Percentiles rank a stretch among this genome's conserved stretches.
Evolutionary conservation across 108 stramenopile genomes (phyloP).

Genomic region (Aurantiochytrium sp.): DNA sequence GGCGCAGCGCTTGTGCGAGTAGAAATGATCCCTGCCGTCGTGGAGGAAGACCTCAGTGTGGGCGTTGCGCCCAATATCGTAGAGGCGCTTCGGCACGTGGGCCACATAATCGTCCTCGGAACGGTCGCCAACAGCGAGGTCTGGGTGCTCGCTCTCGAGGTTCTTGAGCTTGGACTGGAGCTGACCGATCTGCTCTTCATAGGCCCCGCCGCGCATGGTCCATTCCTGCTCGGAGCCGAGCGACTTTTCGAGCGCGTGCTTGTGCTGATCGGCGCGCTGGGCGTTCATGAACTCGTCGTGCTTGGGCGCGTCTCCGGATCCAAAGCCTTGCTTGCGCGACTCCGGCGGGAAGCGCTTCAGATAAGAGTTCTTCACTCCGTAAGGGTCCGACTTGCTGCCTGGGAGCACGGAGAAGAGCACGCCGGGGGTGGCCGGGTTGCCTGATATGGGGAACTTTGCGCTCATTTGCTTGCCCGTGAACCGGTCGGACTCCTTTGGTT

Average conservation of each 20-base stretch:
- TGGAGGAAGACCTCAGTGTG: neutral
- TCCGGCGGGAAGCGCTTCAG: neutral
- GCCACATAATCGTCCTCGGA: neutral
- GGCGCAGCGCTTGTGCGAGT: neutral
- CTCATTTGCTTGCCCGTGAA: neutral
- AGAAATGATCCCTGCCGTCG: neutral
- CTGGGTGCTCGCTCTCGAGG: neutral
- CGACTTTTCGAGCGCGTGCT: neutral
- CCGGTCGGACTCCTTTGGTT: neutral
- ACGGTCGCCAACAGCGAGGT: neutral
- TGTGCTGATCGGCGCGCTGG: constrained; percentile 22
- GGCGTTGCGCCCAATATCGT: neutral
- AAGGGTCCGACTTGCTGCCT: neutral
- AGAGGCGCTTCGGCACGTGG: neutral
- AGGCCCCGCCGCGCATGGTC: neutral
- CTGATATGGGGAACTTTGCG: neutral
- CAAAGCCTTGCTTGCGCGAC: neutral
- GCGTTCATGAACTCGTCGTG: neutral
- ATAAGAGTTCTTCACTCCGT: neutral
- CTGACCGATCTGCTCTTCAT: neutral
- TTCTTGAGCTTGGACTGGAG: neutral
- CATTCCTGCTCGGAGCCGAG: neutral
- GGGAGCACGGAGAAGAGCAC: neutral
- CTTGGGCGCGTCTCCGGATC: neutral
- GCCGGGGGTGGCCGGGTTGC: neutral